These are phyloP conservation scores for Candida khao-thaluensis DNA, from an alignment of 805 yeast species.

Conservation along the genomic window DNA sequence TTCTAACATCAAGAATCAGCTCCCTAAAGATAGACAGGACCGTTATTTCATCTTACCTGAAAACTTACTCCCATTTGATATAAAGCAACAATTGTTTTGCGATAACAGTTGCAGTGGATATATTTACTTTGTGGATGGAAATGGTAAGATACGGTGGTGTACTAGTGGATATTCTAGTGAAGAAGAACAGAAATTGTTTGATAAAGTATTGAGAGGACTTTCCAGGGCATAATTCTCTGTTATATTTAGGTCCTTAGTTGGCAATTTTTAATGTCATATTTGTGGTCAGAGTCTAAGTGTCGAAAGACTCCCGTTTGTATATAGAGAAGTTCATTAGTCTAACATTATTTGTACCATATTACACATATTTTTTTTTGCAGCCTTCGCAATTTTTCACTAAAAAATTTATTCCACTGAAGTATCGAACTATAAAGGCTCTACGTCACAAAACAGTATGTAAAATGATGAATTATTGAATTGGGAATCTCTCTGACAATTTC, in stretches of 20 bases:
- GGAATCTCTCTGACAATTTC: slow-evolving; percentile 38
- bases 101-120: slow-evolving; percentile 83
- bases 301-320: too few species aligned
- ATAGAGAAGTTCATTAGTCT: too few species aligned
- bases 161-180: slow-evolving; percentile 77
- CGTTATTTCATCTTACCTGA: slow-evolving; percentile 66
- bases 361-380: too few species aligned
- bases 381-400: too few species aligned
- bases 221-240: too few species aligned
- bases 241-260: too few species aligned
- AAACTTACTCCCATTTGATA: slow-evolving; percentile 52
- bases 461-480: slow-evolving; percentile 32
- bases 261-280: too few species aligned
- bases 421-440: too few species aligned
- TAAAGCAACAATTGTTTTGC: slow-evolving; percentile 59
- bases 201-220: slow-evolving; percentile 65
- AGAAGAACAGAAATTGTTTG: slow-evolving; percentile 60
- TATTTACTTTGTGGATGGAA: slow-evolving; percentile 70
- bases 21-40: slow-evolving; percentile 51
- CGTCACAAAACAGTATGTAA: slow-evolving; percentile 7
- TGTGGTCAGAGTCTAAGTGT: too few species aligned
- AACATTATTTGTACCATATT: too few species aligned
- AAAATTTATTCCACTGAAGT: too few species aligned
- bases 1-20: slow-evolving; percentile 39
- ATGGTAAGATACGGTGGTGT: slow-evolving; percentile 84